phyloP scores from a whole-genome alignment of 306 rosid genomes.

The Senna tora region DNA sequence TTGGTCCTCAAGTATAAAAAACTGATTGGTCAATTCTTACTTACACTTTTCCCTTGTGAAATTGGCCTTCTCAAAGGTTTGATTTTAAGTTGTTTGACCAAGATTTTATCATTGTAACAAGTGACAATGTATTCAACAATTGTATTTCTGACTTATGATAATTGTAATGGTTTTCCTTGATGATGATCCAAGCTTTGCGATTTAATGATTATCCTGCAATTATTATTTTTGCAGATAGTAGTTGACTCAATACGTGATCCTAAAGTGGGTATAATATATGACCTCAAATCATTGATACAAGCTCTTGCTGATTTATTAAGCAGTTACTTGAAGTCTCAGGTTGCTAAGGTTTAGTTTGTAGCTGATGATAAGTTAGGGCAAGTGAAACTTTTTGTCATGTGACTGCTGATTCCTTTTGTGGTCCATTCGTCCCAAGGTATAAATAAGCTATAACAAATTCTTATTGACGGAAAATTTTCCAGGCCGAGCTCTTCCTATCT shows the following conservation, averaged over 20 bases:
- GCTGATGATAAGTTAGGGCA: constrained; percentile 32
- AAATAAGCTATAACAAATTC: constrained; percentile 22
- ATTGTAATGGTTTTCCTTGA: background rate
- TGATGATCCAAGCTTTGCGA: constrained; percentile 3
- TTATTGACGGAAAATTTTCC: constrained; percentile 5
- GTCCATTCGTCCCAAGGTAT: constrained; percentile 37
- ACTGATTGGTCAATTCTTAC: background rate
- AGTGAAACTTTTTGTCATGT: constrained; percentile 10
- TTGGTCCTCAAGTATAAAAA: background rate
- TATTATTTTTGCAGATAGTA: constrained; percentile 59
- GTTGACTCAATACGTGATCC: constrained; percentile 75
- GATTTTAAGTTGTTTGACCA: background rate
- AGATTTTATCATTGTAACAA: background rate
- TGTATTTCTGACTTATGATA: background rate
- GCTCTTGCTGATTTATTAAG: constrained; percentile 63
- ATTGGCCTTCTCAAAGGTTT: constrained; percentile 11
- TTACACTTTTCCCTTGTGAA: background rate
- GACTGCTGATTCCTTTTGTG: constrained; percentile 28
- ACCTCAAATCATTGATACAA: constrained; percentile 72
- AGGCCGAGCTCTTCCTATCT: background rate
- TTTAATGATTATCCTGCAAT: constrained; percentile 18
- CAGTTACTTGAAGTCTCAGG: constrained; percentile 46
- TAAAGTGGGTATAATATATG: constrained; percentile 74
- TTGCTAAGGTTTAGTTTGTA: constrained; percentile 36
- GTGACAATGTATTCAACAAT: constrained; percentile 4